These are phyloP conservation scores for Collybia sordida DNA, from an alignment of 768 basidiomycete genomes.

Conservation along the genomic window DNA sequence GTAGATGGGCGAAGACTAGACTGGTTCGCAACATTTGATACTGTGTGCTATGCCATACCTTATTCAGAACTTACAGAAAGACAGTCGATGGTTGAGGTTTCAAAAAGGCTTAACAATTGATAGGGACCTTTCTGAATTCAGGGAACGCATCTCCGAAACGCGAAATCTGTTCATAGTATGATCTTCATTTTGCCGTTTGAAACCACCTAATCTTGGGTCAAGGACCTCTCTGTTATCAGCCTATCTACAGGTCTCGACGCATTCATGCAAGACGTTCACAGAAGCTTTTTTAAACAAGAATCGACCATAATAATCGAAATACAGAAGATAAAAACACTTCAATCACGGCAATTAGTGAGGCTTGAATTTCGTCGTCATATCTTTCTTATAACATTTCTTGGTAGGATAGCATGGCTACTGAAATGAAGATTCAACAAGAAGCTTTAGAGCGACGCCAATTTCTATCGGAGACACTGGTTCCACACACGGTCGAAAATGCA, in stretches of 20 bases:
- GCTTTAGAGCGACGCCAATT: constrained; percentile 6
- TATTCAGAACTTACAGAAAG: neutral
- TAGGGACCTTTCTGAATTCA: constrained; percentile 10
- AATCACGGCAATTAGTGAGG: constrained; percentile 4
- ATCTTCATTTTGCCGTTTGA: neutral
- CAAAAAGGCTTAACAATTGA: constrained; percentile 1
- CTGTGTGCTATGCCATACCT: neutral
- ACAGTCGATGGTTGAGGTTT: constrained; percentile 7
- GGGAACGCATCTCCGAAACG: constrained; percentile 5
- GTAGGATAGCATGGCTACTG: too few species aligned
- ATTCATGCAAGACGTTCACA: too few species aligned
- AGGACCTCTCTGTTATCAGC: too few species aligned
- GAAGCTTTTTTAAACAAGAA: too few species aligned
- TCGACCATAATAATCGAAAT: neutral
- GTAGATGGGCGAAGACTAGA: constrained; percentile 9
- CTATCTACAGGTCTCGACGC: too few species aligned
- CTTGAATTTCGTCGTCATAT: neutral
- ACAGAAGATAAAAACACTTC: constrained; percentile 5
- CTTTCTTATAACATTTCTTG: neutral
- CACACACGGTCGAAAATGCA: neutral
- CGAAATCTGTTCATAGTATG: constrained; percentile 7
- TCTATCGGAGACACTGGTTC: constrained; percentile 4
- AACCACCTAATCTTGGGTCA: neutral
- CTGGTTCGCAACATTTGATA: constrained; percentile 7
- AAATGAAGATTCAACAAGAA: constrained; percentile 10